Conservation (phyloP, 139 green algal species). For the Tetraselmis chui region DNA sequence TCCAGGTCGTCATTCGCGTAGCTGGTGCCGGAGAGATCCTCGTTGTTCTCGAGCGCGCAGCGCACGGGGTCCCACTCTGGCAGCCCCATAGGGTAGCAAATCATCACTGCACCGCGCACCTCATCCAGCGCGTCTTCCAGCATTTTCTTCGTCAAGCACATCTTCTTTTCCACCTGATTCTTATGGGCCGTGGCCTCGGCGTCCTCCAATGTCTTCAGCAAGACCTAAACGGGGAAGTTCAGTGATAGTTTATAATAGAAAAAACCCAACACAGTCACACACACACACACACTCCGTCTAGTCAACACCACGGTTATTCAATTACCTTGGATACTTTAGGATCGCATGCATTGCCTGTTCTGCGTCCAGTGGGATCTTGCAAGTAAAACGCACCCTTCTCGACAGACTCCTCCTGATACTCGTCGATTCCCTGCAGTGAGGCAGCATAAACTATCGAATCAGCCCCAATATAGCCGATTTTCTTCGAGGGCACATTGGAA, state of each 20-base stretch:
- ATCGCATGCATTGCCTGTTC: slow-evolving; percentile 58
- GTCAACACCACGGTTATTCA: no score
- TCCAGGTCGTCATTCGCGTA: slow-evolving; percentile 57
- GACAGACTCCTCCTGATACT: slow-evolving; percentile 44
- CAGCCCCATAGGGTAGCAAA: slow-evolving; percentile 78
- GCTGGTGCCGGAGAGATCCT: slow-evolving; percentile 55
- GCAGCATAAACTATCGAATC: no score
- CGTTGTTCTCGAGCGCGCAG: slow-evolving; percentile 49
- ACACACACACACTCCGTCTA: no score
- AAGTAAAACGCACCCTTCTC: slow-evolving; percentile 55
- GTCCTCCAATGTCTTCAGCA: slow-evolving; percentile 52
- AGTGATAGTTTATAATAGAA: no score
- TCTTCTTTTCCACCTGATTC: slow-evolving; percentile 42
- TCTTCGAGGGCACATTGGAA: background rate
- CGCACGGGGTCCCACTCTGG: slow-evolving; percentile 72
- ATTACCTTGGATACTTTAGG: slow-evolving; percentile 40
- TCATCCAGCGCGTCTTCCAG: slow-evolving; percentile 60
- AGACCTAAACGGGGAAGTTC: no score
- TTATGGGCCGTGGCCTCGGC: slow-evolving; percentile 40
- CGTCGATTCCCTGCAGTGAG: slow-evolving; percentile 62
- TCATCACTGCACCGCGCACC: slow-evolving; percentile 73
- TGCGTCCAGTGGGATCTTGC: slow-evolving; percentile 62
- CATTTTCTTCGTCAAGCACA: slow-evolving; percentile 35
- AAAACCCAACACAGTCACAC: no score
- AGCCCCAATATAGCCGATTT: no score